phyloP scores from a whole-genome alignment of 345 rosid species.

The Eucalyptus tenuipes region DNA sequence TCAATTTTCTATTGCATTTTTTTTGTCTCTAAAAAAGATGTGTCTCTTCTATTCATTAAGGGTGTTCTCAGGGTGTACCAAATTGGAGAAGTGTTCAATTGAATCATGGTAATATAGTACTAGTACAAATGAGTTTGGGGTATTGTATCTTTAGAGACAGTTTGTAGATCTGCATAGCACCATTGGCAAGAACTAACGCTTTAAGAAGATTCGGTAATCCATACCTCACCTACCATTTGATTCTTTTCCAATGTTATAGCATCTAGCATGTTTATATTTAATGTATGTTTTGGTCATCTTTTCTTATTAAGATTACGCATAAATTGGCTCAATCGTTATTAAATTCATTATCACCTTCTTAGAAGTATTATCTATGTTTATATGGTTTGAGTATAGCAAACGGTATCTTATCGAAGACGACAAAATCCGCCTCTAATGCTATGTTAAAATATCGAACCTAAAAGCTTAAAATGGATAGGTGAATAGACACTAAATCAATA shows the following conservation, averaged over 20 bases:
- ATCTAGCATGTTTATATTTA: neutral
- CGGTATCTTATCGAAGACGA: rapidly evolving
- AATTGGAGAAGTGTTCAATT: neutral
- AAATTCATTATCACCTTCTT: neutral
- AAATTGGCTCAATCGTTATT: neutral
- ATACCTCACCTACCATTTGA: neutral
- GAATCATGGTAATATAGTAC: too few species aligned
- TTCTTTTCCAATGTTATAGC: neutral
- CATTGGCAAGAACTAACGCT: neutral
- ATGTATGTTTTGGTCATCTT: neutral
- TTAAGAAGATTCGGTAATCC: neutral
- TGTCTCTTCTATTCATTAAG: neutral
- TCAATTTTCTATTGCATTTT: neutral
- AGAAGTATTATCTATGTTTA: too few species aligned
- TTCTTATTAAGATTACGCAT: neutral
- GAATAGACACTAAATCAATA: neutral
- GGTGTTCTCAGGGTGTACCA: neutral
- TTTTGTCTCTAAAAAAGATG: too few species aligned
- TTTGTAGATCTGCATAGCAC: too few species aligned
- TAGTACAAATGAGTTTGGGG: neutral
- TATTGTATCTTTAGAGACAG: neutral
- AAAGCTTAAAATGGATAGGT: neutral
- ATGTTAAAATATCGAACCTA: neutral
- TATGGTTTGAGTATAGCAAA: neutral
- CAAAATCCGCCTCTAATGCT: neutral